Evolutionary conservation across 148 eudicot genomes (phyloP), one percentile per base, ranked within the genome.

Genomic region (Hydrangea macrophylla): DNA sequence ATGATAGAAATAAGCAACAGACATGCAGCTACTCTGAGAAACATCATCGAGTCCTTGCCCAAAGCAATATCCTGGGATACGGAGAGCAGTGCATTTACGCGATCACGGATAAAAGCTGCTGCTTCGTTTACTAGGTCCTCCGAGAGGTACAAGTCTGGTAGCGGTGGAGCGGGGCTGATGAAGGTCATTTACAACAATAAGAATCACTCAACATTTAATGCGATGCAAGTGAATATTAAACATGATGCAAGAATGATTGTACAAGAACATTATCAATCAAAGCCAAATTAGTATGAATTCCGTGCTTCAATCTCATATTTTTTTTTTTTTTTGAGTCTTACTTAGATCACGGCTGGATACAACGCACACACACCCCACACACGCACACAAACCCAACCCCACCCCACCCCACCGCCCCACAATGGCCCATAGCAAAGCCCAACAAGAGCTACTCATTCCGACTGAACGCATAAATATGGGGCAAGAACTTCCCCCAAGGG

Each of bases 131-230:
- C 77, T 28, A 68, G 45, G 40, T 93, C 96, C 79, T 88, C 87
- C 6, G 86, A 81, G 55, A 92, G 64, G 71, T 79, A 63, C 68
- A 90, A 60, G 64, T 93, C 90, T 58, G 94, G 98, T 39, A 93
- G 67, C 40, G 96, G 89, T 39, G 98, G 98, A 76, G 94, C 75
- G 69, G 98, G 94, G 70, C 98, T 93, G 90, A 75, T 70, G 28
- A 70, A 64, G 70, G 67, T 67, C 61, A 71, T 71, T 72, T 65
- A 60, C 70, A 62, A 55, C 25, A 7, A 42, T 12, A 32, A 31
- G 1, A 70, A 69, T 60, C 42, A 64, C n/a, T 69, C 39, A 63
- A 26, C 30, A 55, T 5, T 13, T 28, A 2, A 20, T 26, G 32
- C 3, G 25, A 18, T 39, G 37, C 53, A 15, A 15, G 17, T 48